These are phyloP conservation scores for Fusarium annulatum DNA, from an alignment of 2,329 filamentous ascomycete genomes.

Conservation along the genomic window DNA sequence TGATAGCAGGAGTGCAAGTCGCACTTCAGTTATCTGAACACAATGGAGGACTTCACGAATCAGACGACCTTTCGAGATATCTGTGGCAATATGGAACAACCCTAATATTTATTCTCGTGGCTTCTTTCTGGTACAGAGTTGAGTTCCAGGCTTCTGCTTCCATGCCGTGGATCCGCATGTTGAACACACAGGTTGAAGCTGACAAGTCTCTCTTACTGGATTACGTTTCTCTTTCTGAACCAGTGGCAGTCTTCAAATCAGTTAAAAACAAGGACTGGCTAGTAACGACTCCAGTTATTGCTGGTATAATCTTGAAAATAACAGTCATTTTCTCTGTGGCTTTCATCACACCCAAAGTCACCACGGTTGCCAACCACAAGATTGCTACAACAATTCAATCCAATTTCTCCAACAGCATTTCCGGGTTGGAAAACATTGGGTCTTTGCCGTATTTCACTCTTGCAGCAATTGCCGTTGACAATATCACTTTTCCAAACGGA, in stretches of 20 bases:
- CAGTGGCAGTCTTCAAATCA: conserved; percentile 45
- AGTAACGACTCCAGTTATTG: conserved; percentile 43
- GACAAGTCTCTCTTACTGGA: conserved; percentile 53
- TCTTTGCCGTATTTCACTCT: conserved; percentile 50
- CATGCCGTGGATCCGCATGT: conserved; percentile 54
- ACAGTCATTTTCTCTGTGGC: conserved; percentile 52
- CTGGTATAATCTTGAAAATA: conserved; percentile 49
- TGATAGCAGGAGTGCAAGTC: conserved; percentile 47
- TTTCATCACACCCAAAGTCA: conserved; percentile 49
- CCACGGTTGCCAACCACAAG: conserved; percentile 41
- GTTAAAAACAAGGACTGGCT: conserved; percentile 50
- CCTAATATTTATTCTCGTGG: conserved; percentile 48
- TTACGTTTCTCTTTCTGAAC: conserved; percentile 48
- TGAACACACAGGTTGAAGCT: conserved; percentile 43
- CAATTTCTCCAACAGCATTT: conserved; percentile 45
- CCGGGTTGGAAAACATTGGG: conserved; percentile 39
- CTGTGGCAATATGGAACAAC: conserved; percentile 53
- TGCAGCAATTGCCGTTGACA: conserved; percentile 46
- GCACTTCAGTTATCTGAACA: conserved; percentile 47
- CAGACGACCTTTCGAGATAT: conserved; percentile 45
- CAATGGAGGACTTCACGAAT: conserved; percentile 46
- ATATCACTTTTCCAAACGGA: conserved; percentile 48
- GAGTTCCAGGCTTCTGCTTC: conserved; percentile 53
- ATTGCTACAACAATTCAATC: conserved; percentile 43
- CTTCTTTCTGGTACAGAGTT: conserved; percentile 51